Conservation (phyloP, 805 yeast species). For the Candida nonsorbophila region DNA sequence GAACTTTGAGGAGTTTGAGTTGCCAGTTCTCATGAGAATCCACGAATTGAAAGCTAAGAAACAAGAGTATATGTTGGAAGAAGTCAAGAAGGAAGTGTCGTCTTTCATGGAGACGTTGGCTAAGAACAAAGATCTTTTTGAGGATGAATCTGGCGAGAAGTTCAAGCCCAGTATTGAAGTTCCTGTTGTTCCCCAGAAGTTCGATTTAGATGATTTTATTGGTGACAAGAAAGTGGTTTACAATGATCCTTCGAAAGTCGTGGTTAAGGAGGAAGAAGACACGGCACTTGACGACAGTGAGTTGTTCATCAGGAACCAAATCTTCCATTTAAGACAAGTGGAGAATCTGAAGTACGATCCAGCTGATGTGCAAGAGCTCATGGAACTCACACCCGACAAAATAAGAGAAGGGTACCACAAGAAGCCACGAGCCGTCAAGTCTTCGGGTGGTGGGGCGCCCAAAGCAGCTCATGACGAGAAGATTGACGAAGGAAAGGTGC, state of each 20-base stretch:
- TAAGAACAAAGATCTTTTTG: constrained; percentile 3
- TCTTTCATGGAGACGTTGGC: constrained; percentile 6
- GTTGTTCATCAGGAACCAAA: constrained; percentile 10
- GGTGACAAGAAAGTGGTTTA: constrained; percentile 1
- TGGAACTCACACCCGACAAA: constrained; percentile 12
- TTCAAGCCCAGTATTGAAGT: constrained; percentile 6
- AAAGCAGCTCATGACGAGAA: not conserved
- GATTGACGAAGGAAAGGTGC: constrained; percentile 6
- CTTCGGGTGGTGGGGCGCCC: too few relatives aligned
- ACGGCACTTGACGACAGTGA: constrained; percentile 7
- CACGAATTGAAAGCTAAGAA: constrained; percentile 1
- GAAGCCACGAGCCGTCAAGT: not conserved
- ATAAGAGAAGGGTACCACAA: constrained; percentile 11
- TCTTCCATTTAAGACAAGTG: constrained; percentile 10
- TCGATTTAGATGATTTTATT: constrained; percentile 15
- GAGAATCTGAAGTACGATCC: constrained; percentile 10
- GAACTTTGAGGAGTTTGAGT: constrained; percentile 1
- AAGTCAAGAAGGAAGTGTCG: constrained; percentile 2
- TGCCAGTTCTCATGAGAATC: constrained; percentile 5
- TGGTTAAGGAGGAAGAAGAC: constrained; percentile 3
- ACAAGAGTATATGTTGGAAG: not conserved
- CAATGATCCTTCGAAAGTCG: not conserved
- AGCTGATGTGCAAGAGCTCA: constrained; percentile 10
- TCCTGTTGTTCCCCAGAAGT: constrained; percentile 12
- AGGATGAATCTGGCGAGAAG: constrained; percentile 1